phyloP scores from a whole-genome alignment of 2,329 filamentous ascomycete genomes.

The Fusarium sp. region DNA sequence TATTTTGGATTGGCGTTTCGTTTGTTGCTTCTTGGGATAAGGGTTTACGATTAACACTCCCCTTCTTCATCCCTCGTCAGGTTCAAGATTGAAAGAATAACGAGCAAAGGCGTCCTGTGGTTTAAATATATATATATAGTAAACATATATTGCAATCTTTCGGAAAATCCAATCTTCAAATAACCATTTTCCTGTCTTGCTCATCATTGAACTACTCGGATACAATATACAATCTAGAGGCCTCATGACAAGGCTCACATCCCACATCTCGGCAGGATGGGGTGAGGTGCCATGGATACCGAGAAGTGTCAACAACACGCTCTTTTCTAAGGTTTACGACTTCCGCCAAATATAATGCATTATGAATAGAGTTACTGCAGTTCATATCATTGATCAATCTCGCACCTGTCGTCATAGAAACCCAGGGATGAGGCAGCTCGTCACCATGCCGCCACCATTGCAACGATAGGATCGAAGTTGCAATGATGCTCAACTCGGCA shows the following conservation, averaged over 20 bases:
- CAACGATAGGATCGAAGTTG: background rate
- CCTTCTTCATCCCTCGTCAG: background rate
- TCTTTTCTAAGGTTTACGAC: no score
- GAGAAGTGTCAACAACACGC: no score
- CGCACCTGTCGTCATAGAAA: background rate
- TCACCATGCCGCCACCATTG: background rate
- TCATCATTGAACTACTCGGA: background rate
- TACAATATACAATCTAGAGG: no score
- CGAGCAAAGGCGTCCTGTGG: background rate
- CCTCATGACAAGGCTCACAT: no score
- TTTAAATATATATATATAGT: background rate
- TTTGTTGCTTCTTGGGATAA: background rate
- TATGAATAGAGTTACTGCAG: background rate
- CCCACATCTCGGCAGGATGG: no score
- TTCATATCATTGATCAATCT: background rate
- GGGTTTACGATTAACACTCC: background rate
- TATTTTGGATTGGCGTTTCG: background rate
- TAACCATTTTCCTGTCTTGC: background rate
- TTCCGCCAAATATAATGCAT: background rate
- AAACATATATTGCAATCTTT: background rate
- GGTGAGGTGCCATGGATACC: no score
- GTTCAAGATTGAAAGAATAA: background rate
- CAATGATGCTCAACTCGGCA: background rate
- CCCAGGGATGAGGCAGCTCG: background rate
- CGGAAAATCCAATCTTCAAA: no score